Evolutionary conservation across 352 stramenopile genomes (phyloP).

Genomic region (Pythium guiyangense): DNA sequence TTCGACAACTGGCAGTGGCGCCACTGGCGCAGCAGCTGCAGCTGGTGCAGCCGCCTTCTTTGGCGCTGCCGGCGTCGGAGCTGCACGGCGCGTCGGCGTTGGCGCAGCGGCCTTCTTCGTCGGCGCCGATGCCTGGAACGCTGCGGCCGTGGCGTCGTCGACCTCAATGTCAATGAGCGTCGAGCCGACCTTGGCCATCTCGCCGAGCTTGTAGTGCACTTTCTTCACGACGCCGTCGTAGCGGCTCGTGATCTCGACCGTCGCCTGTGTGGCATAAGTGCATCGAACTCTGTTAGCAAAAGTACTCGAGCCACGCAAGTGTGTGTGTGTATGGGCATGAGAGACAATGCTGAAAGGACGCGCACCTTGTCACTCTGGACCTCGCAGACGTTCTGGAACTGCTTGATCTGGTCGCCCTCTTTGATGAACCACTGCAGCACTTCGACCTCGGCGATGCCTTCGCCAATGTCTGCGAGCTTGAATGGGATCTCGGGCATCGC

Average conservation of each 20-base stretch:
- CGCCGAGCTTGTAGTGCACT: constrained; percentile 91
- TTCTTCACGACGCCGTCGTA: constrained; percentile 94
- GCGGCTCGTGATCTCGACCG: constrained; percentile 97
- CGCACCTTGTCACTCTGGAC: constrained; percentile 96
- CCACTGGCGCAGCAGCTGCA: not conserved
- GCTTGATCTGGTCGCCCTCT: constrained; percentile 84
- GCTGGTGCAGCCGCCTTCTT: not conserved
- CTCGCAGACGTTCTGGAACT: constrained; percentile 98
- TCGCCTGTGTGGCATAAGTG: constrained; percentile 75
- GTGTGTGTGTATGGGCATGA: too few relatives aligned
- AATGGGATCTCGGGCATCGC: constrained; percentile 82
- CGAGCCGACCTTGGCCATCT: constrained; percentile 95
- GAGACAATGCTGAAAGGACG: too few relatives aligned
- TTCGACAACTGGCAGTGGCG: not conserved
- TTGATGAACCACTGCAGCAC: constrained; percentile 98
- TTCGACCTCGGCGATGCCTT: constrained; percentile 98
- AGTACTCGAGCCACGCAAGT: too few relatives aligned
- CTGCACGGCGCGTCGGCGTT: constrained; percentile 10
- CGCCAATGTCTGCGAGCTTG: constrained; percentile 96
- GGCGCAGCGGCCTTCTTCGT: constrained; percentile 7
- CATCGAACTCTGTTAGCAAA: too few relatives aligned
- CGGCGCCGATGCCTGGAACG: constrained; percentile 24
- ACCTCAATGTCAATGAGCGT: constrained; percentile 93
- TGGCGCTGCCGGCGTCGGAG: constrained; percentile 12
- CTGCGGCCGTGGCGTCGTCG: constrained; percentile 58